Base-by-base conservation (phyloP, 2,329 filamentous ascomycete species). In the Trichoderma hamatum region DNA sequence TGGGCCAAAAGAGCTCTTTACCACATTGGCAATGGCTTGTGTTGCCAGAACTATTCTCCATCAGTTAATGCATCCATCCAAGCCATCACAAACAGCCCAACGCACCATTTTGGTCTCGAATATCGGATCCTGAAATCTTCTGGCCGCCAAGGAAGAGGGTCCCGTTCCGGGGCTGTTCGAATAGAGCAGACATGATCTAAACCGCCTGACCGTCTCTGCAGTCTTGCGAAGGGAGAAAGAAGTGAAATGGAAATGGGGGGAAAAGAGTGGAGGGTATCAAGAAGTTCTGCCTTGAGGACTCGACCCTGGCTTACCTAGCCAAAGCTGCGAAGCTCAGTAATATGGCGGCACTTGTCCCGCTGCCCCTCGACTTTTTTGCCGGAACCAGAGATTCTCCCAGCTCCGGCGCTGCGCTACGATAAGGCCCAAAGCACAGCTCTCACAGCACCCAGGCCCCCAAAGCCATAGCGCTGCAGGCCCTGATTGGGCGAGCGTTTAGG, bases 1-100 rank as follows among this genome's bases (percentile, higher is more conserved):
- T 63, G 96, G 96, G 68, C 96, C 96, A 79, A 99, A 99, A 19
- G 96, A 99, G 82, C 93, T 97, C 86, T 97, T 98, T 81, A 99
- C 94, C 70, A 99, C 94, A 89, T 98, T 99, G 76, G 96, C 92
- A 78, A 99, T 98, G 70, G 95, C 94, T 81, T 97, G 94, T 56
- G 96, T 98, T 74, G 96, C 96, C 74, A 94, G 89, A 60, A 98
- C 96, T 94, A 77, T 19, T 24, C 39, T 24, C 32, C 32, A 58
- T 59, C 43, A 43, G 65, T 74, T 70, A 77, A 74, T 46, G 69
- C 34, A 21, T 54, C 43, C 2, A 6, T 28, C 49, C 49, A 46
- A 14, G 19, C 51, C 39, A 11, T 34, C 9, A 70, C 72, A 79
- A 62, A 36, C 58, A 26, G 24, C 36, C 54, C 59, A 49, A 69